Evolutionary conservation across 352 stramenopile species (phyloP).

Genomic region (Globisporangium apiculatum): DNA sequence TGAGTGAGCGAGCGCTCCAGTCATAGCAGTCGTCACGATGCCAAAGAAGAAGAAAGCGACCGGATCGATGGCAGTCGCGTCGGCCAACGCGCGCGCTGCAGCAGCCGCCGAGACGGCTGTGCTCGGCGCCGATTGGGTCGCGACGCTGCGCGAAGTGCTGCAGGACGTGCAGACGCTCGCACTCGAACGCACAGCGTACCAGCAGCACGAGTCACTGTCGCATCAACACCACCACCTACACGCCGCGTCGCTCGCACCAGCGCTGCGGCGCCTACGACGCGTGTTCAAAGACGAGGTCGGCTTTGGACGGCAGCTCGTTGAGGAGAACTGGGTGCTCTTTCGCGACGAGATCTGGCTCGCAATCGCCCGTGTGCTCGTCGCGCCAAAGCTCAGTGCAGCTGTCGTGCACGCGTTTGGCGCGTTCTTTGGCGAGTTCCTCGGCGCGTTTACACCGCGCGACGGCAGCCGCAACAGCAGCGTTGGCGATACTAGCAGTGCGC

Average conservation of each 20-base stretch:
- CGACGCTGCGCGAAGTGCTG: constrained; percentile 50
- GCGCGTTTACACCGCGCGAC: constrained; percentile 8
- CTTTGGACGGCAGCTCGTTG: constrained; percentile 25
- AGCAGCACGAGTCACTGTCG: constrained; percentile 14
- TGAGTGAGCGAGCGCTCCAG: no score
- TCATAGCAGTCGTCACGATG: background rate
- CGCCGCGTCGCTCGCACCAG: constrained; percentile 27
- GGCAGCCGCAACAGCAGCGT: constrained; percentile 2
- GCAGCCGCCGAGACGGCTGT: constrained; percentile 5
- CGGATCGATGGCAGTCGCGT: background rate
- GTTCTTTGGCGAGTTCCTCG: constrained; percentile 47
- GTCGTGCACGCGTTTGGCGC: constrained; percentile 40
- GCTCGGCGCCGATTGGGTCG: constrained; percentile 41
- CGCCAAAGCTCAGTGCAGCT: constrained; percentile 33
- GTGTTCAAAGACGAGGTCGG: constrained; percentile 47
- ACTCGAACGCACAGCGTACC: constrained; percentile 38
- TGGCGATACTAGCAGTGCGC: background rate
- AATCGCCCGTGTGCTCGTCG: constrained; percentile 38
- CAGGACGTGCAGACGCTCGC: constrained; percentile 61
- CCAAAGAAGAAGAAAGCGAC: background rate
- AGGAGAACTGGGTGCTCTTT: constrained; percentile 56
- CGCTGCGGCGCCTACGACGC: constrained; percentile 37
- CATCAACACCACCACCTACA: constrained; percentile 4
- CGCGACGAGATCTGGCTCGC: constrained; percentile 56
- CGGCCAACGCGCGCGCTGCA: background rate